Conservation (phyloP, 352 stramenopile genomes). For the Aphanomyces cochlioides region DNA sequence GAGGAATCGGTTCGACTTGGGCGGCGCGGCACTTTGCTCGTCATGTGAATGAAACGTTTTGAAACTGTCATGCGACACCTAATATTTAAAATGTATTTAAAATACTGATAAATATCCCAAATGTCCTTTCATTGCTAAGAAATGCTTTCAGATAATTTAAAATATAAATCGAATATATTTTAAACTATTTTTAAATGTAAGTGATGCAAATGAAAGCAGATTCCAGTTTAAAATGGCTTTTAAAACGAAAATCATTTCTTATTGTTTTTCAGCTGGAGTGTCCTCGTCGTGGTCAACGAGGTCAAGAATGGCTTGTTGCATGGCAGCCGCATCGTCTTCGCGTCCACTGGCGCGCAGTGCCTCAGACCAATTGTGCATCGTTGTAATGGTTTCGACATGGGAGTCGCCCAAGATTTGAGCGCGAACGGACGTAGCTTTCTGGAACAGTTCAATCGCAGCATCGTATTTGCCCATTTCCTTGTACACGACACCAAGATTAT, state of each 20-base stretch:
- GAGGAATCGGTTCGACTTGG: too few species aligned
- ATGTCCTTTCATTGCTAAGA: too few species aligned
- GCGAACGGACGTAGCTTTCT: constrained; percentile 60
- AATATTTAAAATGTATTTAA: too few species aligned
- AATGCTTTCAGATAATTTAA: too few species aligned
- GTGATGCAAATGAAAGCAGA: too few species aligned
- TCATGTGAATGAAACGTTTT: too few species aligned
- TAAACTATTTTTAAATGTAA: too few species aligned
- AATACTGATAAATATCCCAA: too few species aligned
- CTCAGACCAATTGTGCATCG: constrained; percentile 75
- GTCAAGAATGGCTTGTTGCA: constrained; percentile 79
- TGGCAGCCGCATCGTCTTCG: constrained; percentile 67
- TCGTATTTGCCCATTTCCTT: constrained; percentile 72
- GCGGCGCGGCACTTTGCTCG: too few species aligned
- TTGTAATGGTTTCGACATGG: constrained; percentile 82
- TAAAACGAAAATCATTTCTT: not conserved
- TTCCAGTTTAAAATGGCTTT: too few species aligned
- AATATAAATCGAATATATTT: too few species aligned
- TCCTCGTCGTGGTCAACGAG: constrained; percentile 53
- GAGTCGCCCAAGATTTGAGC: constrained; percentile 52
- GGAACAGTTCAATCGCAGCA: constrained; percentile 61
- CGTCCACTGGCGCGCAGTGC: constrained; percentile 69
- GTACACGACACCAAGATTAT: constrained; percentile 76
- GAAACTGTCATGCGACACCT: too few species aligned
- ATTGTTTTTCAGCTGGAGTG: not conserved